Evolutionary conservation across 2,329 filamentous ascomycete genomes (phyloP).

Genomic region (Teratosphaeria nubilosa): DNA sequence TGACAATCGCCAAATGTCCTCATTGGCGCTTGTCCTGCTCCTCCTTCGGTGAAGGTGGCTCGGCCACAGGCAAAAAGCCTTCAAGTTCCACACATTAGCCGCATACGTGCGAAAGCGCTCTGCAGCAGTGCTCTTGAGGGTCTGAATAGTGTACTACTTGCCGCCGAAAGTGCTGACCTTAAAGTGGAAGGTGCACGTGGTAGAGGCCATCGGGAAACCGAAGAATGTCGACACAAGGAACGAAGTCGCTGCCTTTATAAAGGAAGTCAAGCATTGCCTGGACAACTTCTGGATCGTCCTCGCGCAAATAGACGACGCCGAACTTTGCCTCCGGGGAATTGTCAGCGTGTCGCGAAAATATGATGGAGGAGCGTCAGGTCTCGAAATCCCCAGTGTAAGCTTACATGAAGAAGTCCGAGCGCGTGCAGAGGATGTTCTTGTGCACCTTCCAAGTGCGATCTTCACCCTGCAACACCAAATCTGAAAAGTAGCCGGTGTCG

Average conservation of each 20-base stretch:
- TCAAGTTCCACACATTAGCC: too few relatives aligned
- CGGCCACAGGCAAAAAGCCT: too few relatives aligned
- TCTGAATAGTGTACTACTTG: not conserved
- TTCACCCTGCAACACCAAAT: slow-evolving; percentile 11
- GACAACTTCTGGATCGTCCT: not conserved
- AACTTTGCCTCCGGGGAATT: not conserved
- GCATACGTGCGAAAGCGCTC: too few relatives aligned
- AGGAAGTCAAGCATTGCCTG: not conserved
- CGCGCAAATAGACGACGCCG: not conserved
- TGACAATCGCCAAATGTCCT: too few relatives aligned
- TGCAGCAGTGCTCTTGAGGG: not conserved
- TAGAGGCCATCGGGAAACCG: not conserved
- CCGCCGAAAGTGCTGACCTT: not conserved
- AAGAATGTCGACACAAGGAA: not conserved
- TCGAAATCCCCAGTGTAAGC: slow-evolving; percentile 7
- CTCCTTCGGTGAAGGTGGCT: too few relatives aligned
- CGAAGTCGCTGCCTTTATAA: not conserved
- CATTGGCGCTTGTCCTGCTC: too few relatives aligned
- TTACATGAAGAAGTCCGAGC: slow-evolving; percentile 13
- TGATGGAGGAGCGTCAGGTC: too few relatives aligned
- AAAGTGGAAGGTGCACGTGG: not conserved
- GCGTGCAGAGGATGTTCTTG: slow-evolving; percentile 12
- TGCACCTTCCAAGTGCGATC: slow-evolving; percentile 12
- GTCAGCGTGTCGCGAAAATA: not conserved
- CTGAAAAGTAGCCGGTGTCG: slow-evolving; percentile 5